phyloP scores from a whole-genome alignment of 495 filamentous ascomycete species.

The Penicillium cosmopolitanum region DNA sequence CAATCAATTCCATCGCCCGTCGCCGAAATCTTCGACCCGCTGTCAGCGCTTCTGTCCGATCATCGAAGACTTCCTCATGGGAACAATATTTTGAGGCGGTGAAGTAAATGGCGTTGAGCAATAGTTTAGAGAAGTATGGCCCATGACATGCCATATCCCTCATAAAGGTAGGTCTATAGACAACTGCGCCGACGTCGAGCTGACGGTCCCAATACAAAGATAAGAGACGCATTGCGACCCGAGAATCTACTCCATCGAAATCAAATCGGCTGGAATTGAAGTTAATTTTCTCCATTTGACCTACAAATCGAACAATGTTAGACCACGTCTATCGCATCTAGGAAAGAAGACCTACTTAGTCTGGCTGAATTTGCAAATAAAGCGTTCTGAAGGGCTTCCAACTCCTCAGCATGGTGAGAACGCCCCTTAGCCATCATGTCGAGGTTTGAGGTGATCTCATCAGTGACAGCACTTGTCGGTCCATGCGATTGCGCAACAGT shows the following conservation, averaged over 20 bases:
- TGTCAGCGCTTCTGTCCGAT: slow-evolving; percentile 28
- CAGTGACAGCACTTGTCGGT: slow-evolving; percentile 35
- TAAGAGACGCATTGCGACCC: slow-evolving; percentile 44
- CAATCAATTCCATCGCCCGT: slow-evolving; percentile 32
- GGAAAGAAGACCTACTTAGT: slow-evolving; percentile 16
- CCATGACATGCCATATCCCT: slow-evolving; percentile 41
- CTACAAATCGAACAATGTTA: slow-evolving; percentile 7
- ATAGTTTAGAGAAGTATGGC: slow-evolving; percentile 43
- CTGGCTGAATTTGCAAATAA: too few species aligned
- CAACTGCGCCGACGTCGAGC: slow-evolving; percentile 34
- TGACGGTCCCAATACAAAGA: slow-evolving; percentile 45
- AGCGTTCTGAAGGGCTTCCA: slow-evolving; percentile 7
- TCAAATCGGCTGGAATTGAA: slow-evolving; percentile 34
- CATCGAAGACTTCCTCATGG: slow-evolving; percentile 32
- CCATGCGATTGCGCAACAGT: slow-evolving; percentile 36
- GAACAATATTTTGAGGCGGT: slow-evolving; percentile 37
- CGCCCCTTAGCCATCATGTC: slow-evolving; percentile 5
- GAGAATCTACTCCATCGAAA: slow-evolving; percentile 45
- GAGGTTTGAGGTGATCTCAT: slow-evolving; percentile 24
- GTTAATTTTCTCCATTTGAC: slow-evolving; percentile 36
- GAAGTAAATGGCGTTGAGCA: slow-evolving; percentile 47
- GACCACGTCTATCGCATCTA: slow-evolving; percentile 20
- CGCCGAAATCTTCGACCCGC: slow-evolving; percentile 32
- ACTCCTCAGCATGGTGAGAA: slow-evolving; percentile 17
- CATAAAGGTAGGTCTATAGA: slow-evolving; percentile 47